Conservation (phyloP, 441 rosid genomes). For the Aquilaria agallochum region DNA sequence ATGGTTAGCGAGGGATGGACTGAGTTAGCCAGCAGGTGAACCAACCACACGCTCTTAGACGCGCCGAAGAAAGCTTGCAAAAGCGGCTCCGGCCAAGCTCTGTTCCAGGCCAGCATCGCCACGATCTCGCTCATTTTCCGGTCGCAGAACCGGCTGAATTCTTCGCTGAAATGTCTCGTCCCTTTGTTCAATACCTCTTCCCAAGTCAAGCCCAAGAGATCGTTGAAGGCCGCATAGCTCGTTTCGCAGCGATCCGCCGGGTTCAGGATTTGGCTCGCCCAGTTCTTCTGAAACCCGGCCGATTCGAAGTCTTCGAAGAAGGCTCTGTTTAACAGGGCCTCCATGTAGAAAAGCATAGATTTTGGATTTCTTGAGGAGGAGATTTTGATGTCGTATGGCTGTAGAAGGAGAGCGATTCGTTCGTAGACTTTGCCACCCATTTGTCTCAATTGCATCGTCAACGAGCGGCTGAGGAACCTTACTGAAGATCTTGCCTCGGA, state of each 20-base stretch:
- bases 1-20: constrained; percentile 75
- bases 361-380: constrained; percentile 64
- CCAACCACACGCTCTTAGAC: constrained; percentile 84
- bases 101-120: constrained; percentile 81
- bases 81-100: constrained; percentile 92
- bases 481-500: constrained; percentile 80
- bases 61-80: constrained; percentile 84
- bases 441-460: constrained; percentile 63
- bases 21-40: constrained; percentile 86
- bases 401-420: constrained; percentile 59
- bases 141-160: constrained; percentile 90
- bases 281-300: constrained; percentile 57
- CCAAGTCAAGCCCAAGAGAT: constrained; percentile 72
- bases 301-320: constrained; percentile 92
- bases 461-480: constrained; percentile 61
- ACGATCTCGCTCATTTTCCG: constrained; percentile 97
- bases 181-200: constrained; percentile 88
- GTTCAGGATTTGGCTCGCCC: constrained; percentile 55
- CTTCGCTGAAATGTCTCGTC: constrained; percentile 76
- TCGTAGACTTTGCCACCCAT: constrained; percentile 60
- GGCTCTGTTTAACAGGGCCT: constrained; percentile 69
- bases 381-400: constrained; percentile 69
- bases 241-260: constrained; percentile 78
- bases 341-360: constrained; percentile 58
- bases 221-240: constrained; percentile 56